Base-by-base conservation (phyloP, 306 rosid species). In the Rosa lucieae region DNA sequence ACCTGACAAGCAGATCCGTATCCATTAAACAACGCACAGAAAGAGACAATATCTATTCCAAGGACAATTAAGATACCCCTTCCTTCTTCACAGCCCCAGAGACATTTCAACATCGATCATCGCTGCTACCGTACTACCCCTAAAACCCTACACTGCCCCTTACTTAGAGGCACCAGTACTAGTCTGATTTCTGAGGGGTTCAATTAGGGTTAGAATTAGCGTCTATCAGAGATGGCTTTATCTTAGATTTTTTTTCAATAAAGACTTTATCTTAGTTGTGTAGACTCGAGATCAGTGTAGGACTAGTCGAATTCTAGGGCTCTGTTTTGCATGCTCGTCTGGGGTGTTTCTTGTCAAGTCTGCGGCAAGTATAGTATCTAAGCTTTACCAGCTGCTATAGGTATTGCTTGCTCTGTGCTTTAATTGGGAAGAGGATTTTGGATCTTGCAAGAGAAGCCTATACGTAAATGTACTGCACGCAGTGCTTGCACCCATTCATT, bases 91-190 rank as follows among this genome's bases (percentile, higher is more conserved):
- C 40, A 62, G 42, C 39, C 5, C 78, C 91, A 87, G 80, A 82
- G 88, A 85, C 87, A 85, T 83, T 84, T 89, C 88, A 75, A 86
- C 83, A 83, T 89, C 67, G 40, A 21, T 4, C 20, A 13, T 11
- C 89, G 81, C 81, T 77, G 79, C 80, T 49, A 29, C 29, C 67
- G 77, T 53, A 11, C 43, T 6, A 2, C 10, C 20, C 9, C 21
- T 15, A 53, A 8, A 20, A 20, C 29, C 29, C 78, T 53, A n/a
- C 44, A 39, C 67, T 39, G 29, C 29, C 79, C 67, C 14, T 29
- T 63, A 62, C 20, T 18, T 29, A 26, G 20, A 26, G 18, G 68
- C 40, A 58, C 42, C 15, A 56, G 62, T 56, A 56, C 66, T 58
- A 23, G 65, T 58, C 65, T 58, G 14, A 21, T 10, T 12, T 47